A percentile compares a stretch with the other conserved stretches of the same genome.
phyloP scores from a whole-genome alignment of 371 early-diverging fungal genomes.

The Batkoa obscura region DNA sequence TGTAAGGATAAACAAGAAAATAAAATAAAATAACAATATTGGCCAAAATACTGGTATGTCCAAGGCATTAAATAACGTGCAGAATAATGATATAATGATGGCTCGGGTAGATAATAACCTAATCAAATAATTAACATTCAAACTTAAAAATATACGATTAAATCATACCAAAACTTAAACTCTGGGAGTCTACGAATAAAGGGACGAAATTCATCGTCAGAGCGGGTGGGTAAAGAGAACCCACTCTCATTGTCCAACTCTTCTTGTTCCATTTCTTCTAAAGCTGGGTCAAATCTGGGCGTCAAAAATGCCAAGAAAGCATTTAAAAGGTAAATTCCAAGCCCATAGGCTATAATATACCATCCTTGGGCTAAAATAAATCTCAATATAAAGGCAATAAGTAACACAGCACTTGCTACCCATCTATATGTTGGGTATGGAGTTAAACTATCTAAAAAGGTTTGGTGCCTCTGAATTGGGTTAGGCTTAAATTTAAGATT shows the following conservation, averaged over 20 bases:
- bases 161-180: slow-evolving; percentile 92
- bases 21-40: slow-evolving; percentile 81
- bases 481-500: background rate
- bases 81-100: slow-evolving; percentile 50
- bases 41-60: slow-evolving; percentile 98
- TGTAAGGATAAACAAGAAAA: slow-evolving; percentile 83
- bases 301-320: slow-evolving; percentile 84
- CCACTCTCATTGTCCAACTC: slow-evolving; percentile 49
- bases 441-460: slow-evolving; percentile 53
- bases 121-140: background rate
- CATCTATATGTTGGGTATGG: slow-evolving; percentile 58
- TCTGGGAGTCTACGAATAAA: slow-evolving; percentile 98
- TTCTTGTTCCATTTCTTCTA: slow-evolving; percentile 49
- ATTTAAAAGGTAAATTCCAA: slow-evolving; percentile 89
- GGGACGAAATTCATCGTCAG: slow-evolving; percentile 94
- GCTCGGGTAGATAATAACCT: slow-evolving; percentile 73
- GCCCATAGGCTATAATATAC: slow-evolving; percentile 79
- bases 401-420: slow-evolving; percentile 34
- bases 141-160: background rate
- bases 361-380: slow-evolving; percentile 72
- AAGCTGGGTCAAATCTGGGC: slow-evolving; percentile 89
- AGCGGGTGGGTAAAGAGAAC: slow-evolving; percentile 58
- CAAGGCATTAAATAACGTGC: slow-evolving; percentile 69
- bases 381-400: slow-evolving; percentile 57
- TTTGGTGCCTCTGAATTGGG: slow-evolving; percentile 31